These are phyloP conservation scores for Sinapis alba DNA, from an alignment of 441 rosid species.

Conservation along the genomic window DNA sequence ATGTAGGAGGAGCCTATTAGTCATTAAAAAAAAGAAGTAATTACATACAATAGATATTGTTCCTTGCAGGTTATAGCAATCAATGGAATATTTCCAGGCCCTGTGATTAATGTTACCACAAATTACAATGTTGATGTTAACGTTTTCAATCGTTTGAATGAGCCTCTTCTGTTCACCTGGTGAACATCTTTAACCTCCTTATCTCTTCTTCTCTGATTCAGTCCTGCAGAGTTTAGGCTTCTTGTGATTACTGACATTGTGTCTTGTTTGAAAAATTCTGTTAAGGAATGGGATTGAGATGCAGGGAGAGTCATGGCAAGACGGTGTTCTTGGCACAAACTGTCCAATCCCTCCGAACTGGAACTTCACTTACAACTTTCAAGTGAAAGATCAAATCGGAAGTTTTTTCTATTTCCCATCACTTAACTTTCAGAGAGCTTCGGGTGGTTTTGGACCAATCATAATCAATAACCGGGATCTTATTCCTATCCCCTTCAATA, in stretches of 20 bases:
- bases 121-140: slow-evolving; percentile 70
- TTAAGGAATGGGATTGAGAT: slow-evolving; percentile 86
- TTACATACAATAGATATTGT: background rate
- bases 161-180: slow-evolving; percentile 86
- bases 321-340: slow-evolving; percentile 86
- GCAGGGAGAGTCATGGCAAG: slow-evolving; percentile 89
- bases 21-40: background rate
- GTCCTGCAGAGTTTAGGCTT: background rate
- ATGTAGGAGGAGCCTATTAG: background rate
- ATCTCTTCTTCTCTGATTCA: background rate
- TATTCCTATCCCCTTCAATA: slow-evolving; percentile 67
- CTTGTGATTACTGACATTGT: background rate
- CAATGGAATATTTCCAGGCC: slow-evolving; percentile 82
- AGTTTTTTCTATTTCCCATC: slow-evolving; percentile 87
- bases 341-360: slow-evolving; percentile 70
- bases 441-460: slow-evolving; percentile 92
- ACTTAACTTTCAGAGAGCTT: slow-evolving; percentile 78
- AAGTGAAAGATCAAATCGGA: slow-evolving; percentile 94
- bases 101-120: slow-evolving; percentile 69
- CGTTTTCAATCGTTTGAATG: slow-evolving; percentile 76
- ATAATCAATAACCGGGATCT: slow-evolving; percentile 59
- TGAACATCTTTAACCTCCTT: slow-evolving; percentile 22
- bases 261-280: background rate
- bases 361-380: slow-evolving; percentile 82
- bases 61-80: slow-evolving; percentile 73